Evolutionary conservation across 495 filamentous ascomycete species (phyloP), one percentile per base, ranked within the genome.

Genomic region (Endocarpon pusillum): DNA sequence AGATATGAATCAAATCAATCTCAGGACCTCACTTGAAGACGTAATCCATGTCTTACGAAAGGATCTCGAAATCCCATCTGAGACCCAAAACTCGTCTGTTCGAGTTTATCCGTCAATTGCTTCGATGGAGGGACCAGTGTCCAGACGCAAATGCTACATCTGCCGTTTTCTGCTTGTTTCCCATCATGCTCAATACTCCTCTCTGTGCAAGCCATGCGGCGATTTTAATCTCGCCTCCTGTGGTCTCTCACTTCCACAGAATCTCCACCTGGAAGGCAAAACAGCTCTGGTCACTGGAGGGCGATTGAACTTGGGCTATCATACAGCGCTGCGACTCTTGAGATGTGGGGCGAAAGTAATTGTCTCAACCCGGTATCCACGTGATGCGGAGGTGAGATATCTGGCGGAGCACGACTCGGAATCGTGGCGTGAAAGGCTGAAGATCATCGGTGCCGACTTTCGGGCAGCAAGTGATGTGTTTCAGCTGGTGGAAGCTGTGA

Each of bases 201-300:
- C 52, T 3, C 49, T 64, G 34, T 66, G 62, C 31, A 40, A 34
- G 4, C 47, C 46, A 0, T 66, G 61, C 37, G 62, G 58, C 9
- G 35, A 47, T 23, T 62, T 61, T 44, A 63, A 56, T 25, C 32
- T 56, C 15, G 39, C 45, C 14, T 42, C 41, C 19, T 49, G 45
- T 5, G 23, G 42, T 11, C 37, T 57, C 7, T 60, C 56, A 4
- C 40, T 57, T 17, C 58, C 59, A 1, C 24, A 41, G 2, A 52
- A 45, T 3, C 45, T 64, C 9, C 32, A 49, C 9, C 37, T 62
- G 15, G 17, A 16, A 0, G 42, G 46, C 4, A 52, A 42, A 31
- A 56, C 53, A 1, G 60, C 60, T 4, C 51, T 66, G 6, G 48
- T 66, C 19, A 68, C 64, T 3, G 64, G 64, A 4, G 62, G 59